Evolutionary conservation across 345 rosid genomes (phyloP), one percentile per base, ranked within the genome.

Genomic region (Eucalyptus erythrocorys): DNA sequence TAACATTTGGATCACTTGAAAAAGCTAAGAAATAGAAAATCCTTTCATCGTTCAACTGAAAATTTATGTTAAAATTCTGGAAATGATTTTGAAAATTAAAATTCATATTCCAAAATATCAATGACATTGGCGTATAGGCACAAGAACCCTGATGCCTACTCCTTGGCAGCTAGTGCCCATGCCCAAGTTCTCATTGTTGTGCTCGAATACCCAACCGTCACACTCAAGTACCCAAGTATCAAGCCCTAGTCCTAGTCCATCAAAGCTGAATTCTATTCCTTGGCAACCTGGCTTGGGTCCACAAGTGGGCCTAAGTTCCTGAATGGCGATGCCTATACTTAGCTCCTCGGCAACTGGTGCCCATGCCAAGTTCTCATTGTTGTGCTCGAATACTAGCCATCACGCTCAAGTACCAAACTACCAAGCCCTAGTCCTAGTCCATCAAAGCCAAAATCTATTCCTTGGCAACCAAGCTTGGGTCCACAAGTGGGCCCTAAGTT

Each of bases 61-160:
- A 13, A 6, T 3, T 30, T 30, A 6, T 30, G 71, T 1, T 30
- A 13, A 61, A 13, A 0, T 30, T 1, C 0, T 13, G 17, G 1
- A 13, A 13, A 30, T 61, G 0, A 2, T 57, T 57, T 59, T 59
- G 13, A 26, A 26, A 59, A 59, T 26, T 6, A 27, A 27, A 27
- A 11, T 26, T 26, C n/a, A 59, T 59, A 26, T 59, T 59, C 7
- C 59, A 55, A 55, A 55, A 55, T 55, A 55, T 21, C 59, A 55
- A 55, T 55, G 59, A 59, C n/a, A 59, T 59, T 1, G 2, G 4
- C 12, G 27, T 5, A 24, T 9, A 0, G 0, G n/a, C n/a, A 26
- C 0, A 13, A 27, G 8, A 59, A 27, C 7, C 7, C 8, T 0
- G 3, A 27, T 13, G 7, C 4, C 13, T 12, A 12, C n/a, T 59